Evolutionary conservation across 2,329 filamentous ascomycete species (phyloP).

Genomic region (Fusarium udum): DNA sequence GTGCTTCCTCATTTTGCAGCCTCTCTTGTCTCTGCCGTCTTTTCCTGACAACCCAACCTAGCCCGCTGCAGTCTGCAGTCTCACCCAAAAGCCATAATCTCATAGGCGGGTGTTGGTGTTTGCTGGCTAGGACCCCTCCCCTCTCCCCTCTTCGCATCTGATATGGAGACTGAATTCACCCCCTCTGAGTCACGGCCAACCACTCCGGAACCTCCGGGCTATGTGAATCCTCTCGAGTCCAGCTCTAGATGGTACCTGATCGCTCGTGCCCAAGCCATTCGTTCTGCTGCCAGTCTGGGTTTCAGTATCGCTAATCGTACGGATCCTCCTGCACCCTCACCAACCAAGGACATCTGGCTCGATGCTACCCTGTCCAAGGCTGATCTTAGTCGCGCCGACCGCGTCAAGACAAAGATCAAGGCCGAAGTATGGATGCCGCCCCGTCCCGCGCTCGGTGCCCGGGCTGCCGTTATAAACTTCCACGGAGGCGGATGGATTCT

Average conservation of each 20-base stretch:
- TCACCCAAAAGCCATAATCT: conserved; percentile 14
- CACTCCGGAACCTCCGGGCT: conserved; percentile 49
- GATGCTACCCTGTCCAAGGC: conserved; percentile 54
- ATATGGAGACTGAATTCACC: conserved; percentile 43
- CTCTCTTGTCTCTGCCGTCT: background rate
- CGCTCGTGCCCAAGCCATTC: conserved; percentile 55
- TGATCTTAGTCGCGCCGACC: conserved; percentile 45
- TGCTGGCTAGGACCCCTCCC: conserved; percentile 14
- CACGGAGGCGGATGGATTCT: conserved; percentile 75
- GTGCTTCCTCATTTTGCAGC: conserved; percentile 17
- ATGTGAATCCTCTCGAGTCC: conserved; percentile 56
- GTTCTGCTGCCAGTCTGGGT: conserved; percentile 55
- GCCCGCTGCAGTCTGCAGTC: conserved; percentile 13
- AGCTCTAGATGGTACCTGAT: conserved; percentile 56
- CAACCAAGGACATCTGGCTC: conserved; percentile 52
- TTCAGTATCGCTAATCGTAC: conserved; percentile 55
- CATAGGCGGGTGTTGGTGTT: conserved; percentile 6
- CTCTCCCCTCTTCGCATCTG: conserved; percentile 10
- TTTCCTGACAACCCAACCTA: conserved; percentile 4
- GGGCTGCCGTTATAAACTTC: conserved; percentile 70
- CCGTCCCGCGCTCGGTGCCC: conserved; percentile 47
- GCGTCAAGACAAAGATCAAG: conserved; percentile 50
- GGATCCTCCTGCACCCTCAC: conserved; percentile 52
- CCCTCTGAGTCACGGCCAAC: conserved; percentile 45
- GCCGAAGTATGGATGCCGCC: conserved; percentile 59